Evolutionary conservation across 305 asterid genomes (phyloP), one percentile per base, ranked within the genome.

Genomic region (Fraxinus dipetala): DNA sequence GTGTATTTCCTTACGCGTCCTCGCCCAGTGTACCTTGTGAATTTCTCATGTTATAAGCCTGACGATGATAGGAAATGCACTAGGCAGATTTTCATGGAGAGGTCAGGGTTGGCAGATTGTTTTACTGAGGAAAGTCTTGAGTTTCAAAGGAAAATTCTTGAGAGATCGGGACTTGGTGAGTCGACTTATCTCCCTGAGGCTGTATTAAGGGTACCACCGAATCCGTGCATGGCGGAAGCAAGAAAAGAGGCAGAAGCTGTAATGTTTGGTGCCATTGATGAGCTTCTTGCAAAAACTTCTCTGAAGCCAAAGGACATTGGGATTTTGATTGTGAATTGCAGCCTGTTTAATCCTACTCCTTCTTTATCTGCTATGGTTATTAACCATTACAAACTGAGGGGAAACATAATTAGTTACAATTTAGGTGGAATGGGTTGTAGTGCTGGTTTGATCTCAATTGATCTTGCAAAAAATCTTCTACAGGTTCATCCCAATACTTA

Each of bases 361-460:
- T 88, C 91, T 4, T 82, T 88, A 75, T 86, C 89, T 11, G 91
- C 91, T 2, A 86, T 86, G 91, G 75, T 88, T 79, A 75, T 88
- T 18, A 88, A 88, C 43, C 88, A 86, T 79, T 88, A 88, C 82
- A 88, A 86, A 31, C 85, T 88, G 26, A 26, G 91, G 20, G 89
- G 89, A 11, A 88, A 88, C 36, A 81, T 88, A 30, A 9, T 85
- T 2, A 86, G 91, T 56, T 85, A 85, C 43, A 88, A 88, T 76
- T 85, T 88, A 1, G 89, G 89, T 14, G 91, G 91, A 14, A 88
- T 88, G 91, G 91, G 91, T 22, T 88, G 91, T 74, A 88, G 91
- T 74, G 89, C 89, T 67, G 89, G 89, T 51, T 79, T 88, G 28
- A 88, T 88, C 80, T 86, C 90, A 9, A 84, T 85, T 20, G 89